A percentile compares a stretch with the other conserved stretches of the same genome.
phyloP scores from a whole-genome alignment of 305 asterid genomes.

The Solanum hybrid region DNA sequence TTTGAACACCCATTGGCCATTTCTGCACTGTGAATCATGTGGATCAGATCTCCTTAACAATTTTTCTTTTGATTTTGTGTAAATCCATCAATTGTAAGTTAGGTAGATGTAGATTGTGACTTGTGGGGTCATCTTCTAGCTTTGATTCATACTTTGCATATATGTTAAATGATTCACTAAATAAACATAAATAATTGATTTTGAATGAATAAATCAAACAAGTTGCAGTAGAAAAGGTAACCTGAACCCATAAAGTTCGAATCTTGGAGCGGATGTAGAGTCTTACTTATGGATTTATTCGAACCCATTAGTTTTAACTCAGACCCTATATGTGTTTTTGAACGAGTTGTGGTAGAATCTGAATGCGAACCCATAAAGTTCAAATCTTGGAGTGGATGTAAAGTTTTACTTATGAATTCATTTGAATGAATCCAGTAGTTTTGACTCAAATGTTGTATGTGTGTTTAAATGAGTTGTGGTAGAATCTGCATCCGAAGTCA shows the following conservation, averaged over 20 bases:
- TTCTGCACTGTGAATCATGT: background rate
- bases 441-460: background rate
- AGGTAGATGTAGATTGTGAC: background rate
- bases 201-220: background rate
- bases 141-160: background rate
- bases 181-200: background rate
- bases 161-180: background rate
- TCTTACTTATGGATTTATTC: background rate
- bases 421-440: background rate
- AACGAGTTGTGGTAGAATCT: background rate
- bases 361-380: background rate
- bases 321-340: background rate
- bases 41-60: background rate
- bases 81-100: background rate
- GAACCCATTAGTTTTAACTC: background rate
- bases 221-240: background rate
- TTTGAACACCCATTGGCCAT: background rate
- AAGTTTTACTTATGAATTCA: background rate
- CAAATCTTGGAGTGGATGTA: background rate
- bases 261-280: background rate
- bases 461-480: background rate
- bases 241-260: background rate
- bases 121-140: background rate
- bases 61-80: background rate
- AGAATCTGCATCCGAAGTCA: background rate